Base-by-base conservation (phyloP, 2,329 filamentous ascomycete species). In the Diaporthe sp. region DNA sequence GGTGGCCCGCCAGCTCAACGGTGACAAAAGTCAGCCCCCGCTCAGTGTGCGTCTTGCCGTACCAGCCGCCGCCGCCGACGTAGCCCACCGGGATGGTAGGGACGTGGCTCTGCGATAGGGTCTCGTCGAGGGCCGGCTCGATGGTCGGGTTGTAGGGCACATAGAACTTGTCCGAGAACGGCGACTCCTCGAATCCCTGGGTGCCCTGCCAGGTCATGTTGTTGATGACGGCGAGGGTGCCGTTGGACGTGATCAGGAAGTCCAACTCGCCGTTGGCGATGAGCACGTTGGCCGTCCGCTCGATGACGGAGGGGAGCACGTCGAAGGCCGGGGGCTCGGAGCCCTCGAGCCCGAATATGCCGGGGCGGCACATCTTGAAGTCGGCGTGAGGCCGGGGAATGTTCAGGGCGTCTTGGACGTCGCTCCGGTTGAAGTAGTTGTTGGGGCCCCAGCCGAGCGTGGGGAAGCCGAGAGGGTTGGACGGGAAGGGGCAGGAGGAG, bases 151-250 rank as follows among this genome's bases (percentile, higher is more conserved):
- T 74, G 71, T 77, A 77, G 0, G 76, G 76, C 3, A 76, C 76
- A 9, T 62, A 76, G 72, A 77, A 73, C 37, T 61, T 51, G 60
- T 72, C 67, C 15, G 9, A 4, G 34, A 71, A 76, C 0, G 91
- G 91, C 0, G 84, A 83, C 1, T 82, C 80, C 70, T 89, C 87
- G 84, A 94, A 94, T 0, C 92, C 93, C 78, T 93, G 92, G 0
- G 84, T 80, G 4, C 92, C 92, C 72, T 89, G 88, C 90, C 91
- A 94, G 0, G 92, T 94, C 91, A 94, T 93, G 82, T 94, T 94
- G 81, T 94, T 92, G 72, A 94, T 90, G 1, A 88, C 88, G 60
- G 92, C 83, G 4, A 94, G 85, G 0, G 91, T 91, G 12, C 92
- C 92, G 77, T 94, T 93, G 77, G 86, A 84, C 58, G 92, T 85